Evolutionary conservation across 768 basidiomycete species (phyloP), one percentile per base, ranked within the genome.

Genomic region (Mycena alexandri): DNA sequence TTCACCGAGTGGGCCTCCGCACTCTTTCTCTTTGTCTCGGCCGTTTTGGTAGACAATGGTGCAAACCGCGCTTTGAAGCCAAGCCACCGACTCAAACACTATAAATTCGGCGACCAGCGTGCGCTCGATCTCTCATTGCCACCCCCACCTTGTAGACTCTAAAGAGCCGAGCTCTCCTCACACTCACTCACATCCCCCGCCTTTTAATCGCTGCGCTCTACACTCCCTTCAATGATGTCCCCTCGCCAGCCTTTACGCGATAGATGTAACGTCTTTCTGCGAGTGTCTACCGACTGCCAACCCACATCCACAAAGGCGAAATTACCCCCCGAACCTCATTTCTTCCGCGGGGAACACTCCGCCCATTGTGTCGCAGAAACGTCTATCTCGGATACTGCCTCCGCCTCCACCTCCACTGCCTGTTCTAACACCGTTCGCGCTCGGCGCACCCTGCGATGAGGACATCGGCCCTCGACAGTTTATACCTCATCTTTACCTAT

Each of bases 311-410:
- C 56, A 17, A 68, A 68, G 33, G 54, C 67, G 22, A 68, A 63
- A 24, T 21, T 68, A 19, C 61, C 41, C 14, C n/a, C 17, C 67
- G 1, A 60, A 46, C 33, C 36, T 63, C 0, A 10, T 36, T 11
- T 68, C 67, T 0, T 68, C 61, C 11, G 67, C 67, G 8, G 67
- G 67, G 7, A 59, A 68, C 33, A 68, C 67, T 1, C 67, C 67
- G 1, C 67, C 56, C 25, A 13, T 8, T 24, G 8, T 14, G 25
- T 44, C 42, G 17, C 56, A 29, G 16, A 17, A 10, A 4, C 46
- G 24, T 33, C 41, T 21, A 1, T 36, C 47, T n/a, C 43, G 19
- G 3, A 21, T 24, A 12, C 1, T 42, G 3, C 10, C 65, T 1
- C 46, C 54, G 14, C 60, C 60, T 2, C 59, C 60, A 14, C 46